A percentile compares a stretch with the other conserved stretches of the same genome.
These are phyloP conservation scores for Bacidia rubella DNA, from an alignment of 495 filamentous ascomycete genomes.

Conservation along the genomic window DNA sequence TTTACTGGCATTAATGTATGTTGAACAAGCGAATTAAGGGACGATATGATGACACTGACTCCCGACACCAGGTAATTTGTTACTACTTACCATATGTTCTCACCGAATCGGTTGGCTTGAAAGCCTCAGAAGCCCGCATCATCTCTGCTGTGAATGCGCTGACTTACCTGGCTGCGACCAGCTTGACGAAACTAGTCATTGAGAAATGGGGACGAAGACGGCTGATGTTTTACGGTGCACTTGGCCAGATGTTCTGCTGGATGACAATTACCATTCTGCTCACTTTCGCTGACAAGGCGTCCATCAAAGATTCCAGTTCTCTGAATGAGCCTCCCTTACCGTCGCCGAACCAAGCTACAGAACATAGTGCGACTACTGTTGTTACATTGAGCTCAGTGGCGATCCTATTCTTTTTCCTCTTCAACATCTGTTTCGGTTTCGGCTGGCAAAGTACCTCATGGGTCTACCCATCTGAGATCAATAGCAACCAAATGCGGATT, in stretches of 20 bases:
- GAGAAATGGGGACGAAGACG: constrained; percentile 20
- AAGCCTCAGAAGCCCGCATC: constrained; percentile 16
- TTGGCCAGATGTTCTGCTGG: constrained; percentile 18
- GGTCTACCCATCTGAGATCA: constrained; percentile 22
- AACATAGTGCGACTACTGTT: too few species aligned
- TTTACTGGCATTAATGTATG: constrained; percentile 23
- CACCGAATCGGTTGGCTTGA: constrained; percentile 19
- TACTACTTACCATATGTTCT: too few species aligned
- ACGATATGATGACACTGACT: too few species aligned
- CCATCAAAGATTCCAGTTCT: too few species aligned
- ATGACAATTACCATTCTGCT: constrained; percentile 17
- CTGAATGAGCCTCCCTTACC: too few species aligned
- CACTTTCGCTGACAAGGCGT: neutral
- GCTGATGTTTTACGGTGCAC: constrained; percentile 20
- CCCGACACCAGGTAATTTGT: too few species aligned
- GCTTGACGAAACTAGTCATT: too few species aligned
- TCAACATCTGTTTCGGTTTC: constrained; percentile 19
- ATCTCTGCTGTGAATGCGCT: constrained; percentile 22
- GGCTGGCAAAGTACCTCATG: constrained; percentile 21
- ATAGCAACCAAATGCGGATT: neutral
- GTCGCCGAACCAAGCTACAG: too few species aligned
- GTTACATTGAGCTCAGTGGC: too few species aligned
- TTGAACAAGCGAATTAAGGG: too few species aligned
- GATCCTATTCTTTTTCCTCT: constrained; percentile 17
- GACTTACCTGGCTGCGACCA: constrained; percentile 16